Conservation (phyloP, 176 grass and related monocot species). For the Rhynchospora tenuis region DNA sequence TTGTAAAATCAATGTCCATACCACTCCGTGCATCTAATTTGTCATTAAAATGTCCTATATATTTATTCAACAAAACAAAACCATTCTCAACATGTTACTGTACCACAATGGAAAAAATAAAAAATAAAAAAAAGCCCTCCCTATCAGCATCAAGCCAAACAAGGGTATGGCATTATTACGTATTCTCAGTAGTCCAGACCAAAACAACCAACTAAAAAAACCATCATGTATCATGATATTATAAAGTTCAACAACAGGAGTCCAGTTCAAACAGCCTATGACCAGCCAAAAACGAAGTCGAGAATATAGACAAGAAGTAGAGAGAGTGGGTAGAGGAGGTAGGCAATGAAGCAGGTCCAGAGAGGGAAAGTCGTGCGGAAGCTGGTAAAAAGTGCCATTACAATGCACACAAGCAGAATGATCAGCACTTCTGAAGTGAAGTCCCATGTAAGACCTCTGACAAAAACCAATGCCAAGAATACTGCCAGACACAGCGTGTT, state of each 20-base stretch:
- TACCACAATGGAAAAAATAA: background rate
- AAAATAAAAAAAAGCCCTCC: background rate
- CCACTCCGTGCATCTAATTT: background rate
- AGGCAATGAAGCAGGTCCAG: conserved; percentile 83
- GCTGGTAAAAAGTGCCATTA: conserved; percentile 90
- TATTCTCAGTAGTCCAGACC: background rate
- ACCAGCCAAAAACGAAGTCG: conserved; percentile 83
- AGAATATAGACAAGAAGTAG: conserved; percentile 71
- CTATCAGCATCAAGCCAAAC: no score
- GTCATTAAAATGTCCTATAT: background rate
- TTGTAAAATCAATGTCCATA: background rate
- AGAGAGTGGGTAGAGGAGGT: conserved; percentile 63
- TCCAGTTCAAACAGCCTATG: conserved; percentile 30
- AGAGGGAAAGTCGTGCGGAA: conserved; percentile 85
- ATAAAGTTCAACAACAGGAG: background rate
- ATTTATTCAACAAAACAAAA: conserved; percentile 10
- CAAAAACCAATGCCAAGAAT: conserved; percentile 79
- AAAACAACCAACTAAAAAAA: background rate
- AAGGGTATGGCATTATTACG: background rate
- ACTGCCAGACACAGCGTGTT: conserved; percentile 87
- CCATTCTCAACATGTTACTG: background rate
- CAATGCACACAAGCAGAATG: conserved; percentile 69
- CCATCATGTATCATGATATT: background rate
- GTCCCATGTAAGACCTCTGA: conserved; percentile 75
- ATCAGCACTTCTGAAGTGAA: conserved; percentile 89